phyloP scores from a whole-genome alignment of 805 yeast species.

The Phaffomyces antillensis region DNA sequence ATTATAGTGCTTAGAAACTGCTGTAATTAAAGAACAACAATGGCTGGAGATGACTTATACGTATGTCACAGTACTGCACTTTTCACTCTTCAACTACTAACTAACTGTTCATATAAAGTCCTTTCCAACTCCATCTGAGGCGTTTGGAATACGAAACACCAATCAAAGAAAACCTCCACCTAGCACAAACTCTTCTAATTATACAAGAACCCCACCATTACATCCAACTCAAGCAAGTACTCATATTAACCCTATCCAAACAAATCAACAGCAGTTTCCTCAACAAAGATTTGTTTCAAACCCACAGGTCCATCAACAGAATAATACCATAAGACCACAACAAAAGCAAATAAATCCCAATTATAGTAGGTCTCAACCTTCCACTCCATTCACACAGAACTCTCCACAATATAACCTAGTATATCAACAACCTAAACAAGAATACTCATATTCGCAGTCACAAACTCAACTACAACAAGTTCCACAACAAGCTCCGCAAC shows the following conservation, averaged over 20 bases:
- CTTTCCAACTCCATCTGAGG: conserved; percentile 25
- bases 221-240: background rate
- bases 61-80: conserved; percentile 9
- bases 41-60: conserved; percentile 24
- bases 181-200: background rate
- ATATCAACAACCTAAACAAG: background rate
- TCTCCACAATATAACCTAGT: background rate
- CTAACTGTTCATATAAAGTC: conserved; percentile 10
- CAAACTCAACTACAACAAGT: conserved; percentile 3
- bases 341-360: background rate
- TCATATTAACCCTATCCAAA: background rate
- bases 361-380: background rate
- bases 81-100: background rate
- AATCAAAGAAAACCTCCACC: conserved; percentile 7
- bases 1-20: too few relatives aligned
- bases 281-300: conserved; percentile 3
- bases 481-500: too few relatives aligned
- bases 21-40: background rate
- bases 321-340: background rate
- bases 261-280: background rate
- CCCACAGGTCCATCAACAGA: background rate
- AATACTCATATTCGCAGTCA: conserved; percentile 1
- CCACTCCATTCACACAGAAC: background rate
- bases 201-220: background rate
- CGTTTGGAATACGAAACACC: conserved; percentile 18